A percentile compares a stretch with the other conserved stretches of the same genome.
Conservation (phyloP, 345 rosid genomes). For the Syzygium oleosum region DNA sequence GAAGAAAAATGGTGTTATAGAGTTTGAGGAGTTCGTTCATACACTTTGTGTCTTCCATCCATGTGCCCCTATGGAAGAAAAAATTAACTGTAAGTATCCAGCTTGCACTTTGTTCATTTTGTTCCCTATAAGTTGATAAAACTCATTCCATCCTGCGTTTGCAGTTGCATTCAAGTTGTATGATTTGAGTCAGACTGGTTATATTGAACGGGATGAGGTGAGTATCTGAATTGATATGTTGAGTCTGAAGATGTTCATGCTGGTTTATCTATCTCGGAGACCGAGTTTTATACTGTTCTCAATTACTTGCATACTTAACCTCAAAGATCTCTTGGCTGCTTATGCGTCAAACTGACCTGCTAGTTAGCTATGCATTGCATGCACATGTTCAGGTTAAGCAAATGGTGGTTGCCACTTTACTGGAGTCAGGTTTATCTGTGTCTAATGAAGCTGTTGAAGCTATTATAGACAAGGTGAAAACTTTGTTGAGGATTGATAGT, state of each 20-base stretch:
- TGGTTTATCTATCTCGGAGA: not conserved
- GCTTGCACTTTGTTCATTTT: not conserved
- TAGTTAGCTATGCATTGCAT: not conserved
- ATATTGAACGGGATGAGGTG: slow-evolving; percentile 84
- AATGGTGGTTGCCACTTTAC: slow-evolving; percentile 92
- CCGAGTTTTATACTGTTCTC: not conserved
- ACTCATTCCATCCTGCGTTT: not conserved
- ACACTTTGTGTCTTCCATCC: slow-evolving; percentile 93
- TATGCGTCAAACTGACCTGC: not conserved
- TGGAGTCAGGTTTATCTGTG: slow-evolving; percentile 84
- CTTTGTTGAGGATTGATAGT: not conserved
- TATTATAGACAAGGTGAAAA: slow-evolving; percentile 69
- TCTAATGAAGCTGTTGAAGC: slow-evolving; percentile 73
- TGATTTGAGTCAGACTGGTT: slow-evolving; percentile 89
- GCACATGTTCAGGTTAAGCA: slow-evolving; percentile 44
- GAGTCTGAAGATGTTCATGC: not conserved
- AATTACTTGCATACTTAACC: not conserved
- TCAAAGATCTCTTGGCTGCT: not conserved
- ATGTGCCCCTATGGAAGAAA: slow-evolving; percentile 69
- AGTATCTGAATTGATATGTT: not conserved
- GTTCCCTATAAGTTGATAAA: not conserved
- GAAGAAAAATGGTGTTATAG: slow-evolving; percentile 78
- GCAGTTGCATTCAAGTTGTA: slow-evolving; percentile 92
- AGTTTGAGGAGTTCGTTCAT: slow-evolving; percentile 80
- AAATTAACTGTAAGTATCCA: slow-evolving; percentile 60